Conservation (phyloP, 371 early-diverging fungal genomes). For the Paraphysoderma sedebokerense region DNA sequence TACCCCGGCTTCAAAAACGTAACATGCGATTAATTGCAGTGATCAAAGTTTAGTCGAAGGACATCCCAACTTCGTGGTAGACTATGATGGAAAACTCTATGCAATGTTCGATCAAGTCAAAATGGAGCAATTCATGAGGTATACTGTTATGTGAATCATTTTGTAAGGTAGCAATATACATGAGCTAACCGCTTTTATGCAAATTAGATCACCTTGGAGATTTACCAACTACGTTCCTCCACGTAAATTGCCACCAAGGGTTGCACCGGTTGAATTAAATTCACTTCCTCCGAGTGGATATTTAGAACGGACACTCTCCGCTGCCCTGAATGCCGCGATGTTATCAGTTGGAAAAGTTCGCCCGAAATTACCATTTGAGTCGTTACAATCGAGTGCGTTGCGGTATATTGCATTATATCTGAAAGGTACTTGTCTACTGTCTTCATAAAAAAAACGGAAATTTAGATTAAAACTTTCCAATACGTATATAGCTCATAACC, state of each 20-base stretch:
- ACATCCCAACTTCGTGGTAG: background rate
- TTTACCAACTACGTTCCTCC: background rate
- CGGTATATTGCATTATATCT: background rate
- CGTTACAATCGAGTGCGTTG: background rate
- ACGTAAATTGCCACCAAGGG: background rate
- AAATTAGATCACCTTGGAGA: background rate
- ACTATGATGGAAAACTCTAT: background rate
- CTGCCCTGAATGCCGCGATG: background rate
- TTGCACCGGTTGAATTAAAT: background rate
- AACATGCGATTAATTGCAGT: too few species aligned
- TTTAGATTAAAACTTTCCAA: background rate
- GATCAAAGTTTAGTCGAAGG: too few species aligned
- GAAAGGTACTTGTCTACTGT: background rate
- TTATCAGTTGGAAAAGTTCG: background rate
- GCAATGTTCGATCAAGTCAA: background rate
- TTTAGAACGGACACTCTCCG: background rate
- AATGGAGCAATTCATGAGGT: background rate
- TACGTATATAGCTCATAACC: background rate
- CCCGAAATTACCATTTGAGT: background rate
- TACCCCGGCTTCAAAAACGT: too few species aligned
- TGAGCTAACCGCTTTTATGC: background rate
- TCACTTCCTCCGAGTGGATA: background rate
- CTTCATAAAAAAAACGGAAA: background rate
- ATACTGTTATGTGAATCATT: too few species aligned
- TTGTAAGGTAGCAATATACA: background rate